Conservation (phyloP, 768 basidiomycete species). For the Termitomyces bulborhizus region DNA sequence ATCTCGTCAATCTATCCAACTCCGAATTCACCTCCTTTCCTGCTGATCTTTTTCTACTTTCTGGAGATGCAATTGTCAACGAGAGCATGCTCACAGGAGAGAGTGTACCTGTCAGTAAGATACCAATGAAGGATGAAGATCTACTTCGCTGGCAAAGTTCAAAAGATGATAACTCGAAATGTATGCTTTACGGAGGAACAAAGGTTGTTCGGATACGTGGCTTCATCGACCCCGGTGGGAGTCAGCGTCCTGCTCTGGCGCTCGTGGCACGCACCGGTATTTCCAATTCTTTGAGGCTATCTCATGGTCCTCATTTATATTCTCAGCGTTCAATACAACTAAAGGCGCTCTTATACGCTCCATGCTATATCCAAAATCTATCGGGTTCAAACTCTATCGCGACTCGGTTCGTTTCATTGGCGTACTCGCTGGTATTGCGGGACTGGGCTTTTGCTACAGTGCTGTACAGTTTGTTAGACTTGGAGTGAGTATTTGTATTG, state of each 20-base stretch:
- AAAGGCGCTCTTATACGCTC: conserved; percentile 94
- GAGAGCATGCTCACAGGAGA: conserved; percentile 99
- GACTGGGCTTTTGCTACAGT: conserved; percentile 85
- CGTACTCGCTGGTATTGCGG: conserved; percentile 88
- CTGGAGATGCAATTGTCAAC: conserved; percentile 96
- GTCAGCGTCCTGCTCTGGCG: conserved; percentile 62
- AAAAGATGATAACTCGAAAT: conserved; percentile 69
- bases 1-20: conserved; percentile 84
- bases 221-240: conserved; percentile 42
- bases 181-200: conserved; percentile 88
- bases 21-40: conserved; percentile 72
- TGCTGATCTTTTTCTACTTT: conserved; percentile 86
- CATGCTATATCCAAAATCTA: conserved; percentile 98
- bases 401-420: conserved; percentile 88
- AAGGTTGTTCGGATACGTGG: conserved; percentile 83
- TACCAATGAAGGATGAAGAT: conserved; percentile 75
- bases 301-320: background rate
- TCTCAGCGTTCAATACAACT: conserved; percentile 86
- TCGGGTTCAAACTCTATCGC: conserved; percentile 98
- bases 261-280: conserved; percentile 83
- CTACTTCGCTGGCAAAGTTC: conserved; percentile 64
- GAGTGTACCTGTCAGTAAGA: conserved; percentile 93
- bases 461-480: conserved; percentile 89
- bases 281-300: conserved; percentile 7
- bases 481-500: conserved; percentile 47